Conservation (phyloP, 441 rosid species). For the Erysimum cheiri region DNA sequence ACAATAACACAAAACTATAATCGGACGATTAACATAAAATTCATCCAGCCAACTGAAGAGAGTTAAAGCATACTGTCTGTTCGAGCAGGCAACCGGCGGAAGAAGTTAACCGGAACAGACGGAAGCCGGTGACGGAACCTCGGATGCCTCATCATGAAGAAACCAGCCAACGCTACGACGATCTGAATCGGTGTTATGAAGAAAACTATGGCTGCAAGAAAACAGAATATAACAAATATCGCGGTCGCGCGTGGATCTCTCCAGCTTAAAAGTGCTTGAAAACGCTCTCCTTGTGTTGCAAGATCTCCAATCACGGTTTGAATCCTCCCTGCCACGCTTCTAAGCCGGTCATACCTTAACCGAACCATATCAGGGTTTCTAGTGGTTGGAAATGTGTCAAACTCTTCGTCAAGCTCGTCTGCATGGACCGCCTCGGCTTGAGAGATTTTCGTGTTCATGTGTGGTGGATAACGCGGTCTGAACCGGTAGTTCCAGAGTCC, state of each 20-base stretch:
- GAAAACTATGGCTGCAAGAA: slow-evolving; percentile 75
- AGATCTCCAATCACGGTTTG: slow-evolving; percentile 92
- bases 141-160: slow-evolving; percentile 87
- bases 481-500: slow-evolving; percentile 92
- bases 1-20: background rate
- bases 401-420: slow-evolving; percentile 95
- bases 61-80: slow-evolving; percentile 89
- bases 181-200: slow-evolving; percentile 92
- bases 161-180: slow-evolving; percentile 75
- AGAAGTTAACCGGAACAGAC: slow-evolving; percentile 85
- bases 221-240: slow-evolving; percentile 69
- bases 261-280: slow-evolving; percentile 90
- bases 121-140: slow-evolving; percentile 86
- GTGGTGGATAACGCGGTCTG: slow-evolving; percentile 90
- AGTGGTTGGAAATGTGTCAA: slow-evolving; percentile 87
- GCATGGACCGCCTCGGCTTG: slow-evolving; percentile 89
- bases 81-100: slow-evolving; percentile 83
- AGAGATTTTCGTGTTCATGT: slow-evolving; percentile 91
- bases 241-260: slow-evolving; percentile 91
- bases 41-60: background rate
- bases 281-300: slow-evolving; percentile 90
- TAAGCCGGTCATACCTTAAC: slow-evolving; percentile 87
- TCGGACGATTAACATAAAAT: background rate
- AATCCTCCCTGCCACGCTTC: slow-evolving; percentile 91
- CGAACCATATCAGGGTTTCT: slow-evolving; percentile 72